Evolutionary conservation across 177 flowering plant species (phyloP).

Genomic region (Vitis hybrid): DNA sequence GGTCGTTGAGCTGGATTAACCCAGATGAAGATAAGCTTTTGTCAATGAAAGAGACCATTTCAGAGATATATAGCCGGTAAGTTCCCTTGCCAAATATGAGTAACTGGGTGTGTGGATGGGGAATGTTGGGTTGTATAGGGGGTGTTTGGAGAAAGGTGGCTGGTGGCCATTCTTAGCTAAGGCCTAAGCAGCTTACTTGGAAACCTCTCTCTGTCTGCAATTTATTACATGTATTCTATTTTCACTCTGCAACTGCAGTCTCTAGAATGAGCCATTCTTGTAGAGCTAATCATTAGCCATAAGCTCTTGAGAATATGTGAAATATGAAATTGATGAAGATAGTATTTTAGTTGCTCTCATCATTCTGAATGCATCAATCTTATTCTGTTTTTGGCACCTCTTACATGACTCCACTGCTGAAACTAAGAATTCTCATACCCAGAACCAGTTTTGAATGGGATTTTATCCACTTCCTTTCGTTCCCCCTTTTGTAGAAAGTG

Average conservation of each 20-base stretch:
- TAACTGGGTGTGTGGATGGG: neutral
- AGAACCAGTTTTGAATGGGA: no score
- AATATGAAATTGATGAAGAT: slow-evolving; percentile 5
- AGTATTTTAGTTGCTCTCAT: neutral
- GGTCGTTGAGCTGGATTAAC: slow-evolving; percentile 39
- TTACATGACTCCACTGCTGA: no score
- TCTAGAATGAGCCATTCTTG: slow-evolving; percentile 22
- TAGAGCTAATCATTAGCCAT: slow-evolving; percentile 13
- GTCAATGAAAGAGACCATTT: neutral
- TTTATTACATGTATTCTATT: slow-evolving; percentile 11
- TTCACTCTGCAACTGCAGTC: slow-evolving; percentile 16
- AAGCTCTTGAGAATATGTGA: slow-evolving; percentile 5
- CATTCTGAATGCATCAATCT: neutral
- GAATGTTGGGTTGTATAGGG: slow-evolving; percentile 12
- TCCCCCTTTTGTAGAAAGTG: no score
- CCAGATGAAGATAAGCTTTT: neutral
- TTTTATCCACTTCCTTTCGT: no score
- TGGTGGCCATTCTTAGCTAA: slow-evolving; percentile 9
- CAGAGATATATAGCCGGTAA: slow-evolving; percentile 11
- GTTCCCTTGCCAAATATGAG: slow-evolving; percentile 8
- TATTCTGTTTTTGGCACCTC: neutral
- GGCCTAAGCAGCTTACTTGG: slow-evolving; percentile 8
- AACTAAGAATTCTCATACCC: no score
- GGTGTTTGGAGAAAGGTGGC: slow-evolving; percentile 7
- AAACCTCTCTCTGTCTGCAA: slow-evolving; percentile 4